Percentiles rank a stretch among this genome's conserved stretches.
Evolutionary conservation across 805 yeast species (phyloP).

Genomic region (Starmera caribaea): DNA sequence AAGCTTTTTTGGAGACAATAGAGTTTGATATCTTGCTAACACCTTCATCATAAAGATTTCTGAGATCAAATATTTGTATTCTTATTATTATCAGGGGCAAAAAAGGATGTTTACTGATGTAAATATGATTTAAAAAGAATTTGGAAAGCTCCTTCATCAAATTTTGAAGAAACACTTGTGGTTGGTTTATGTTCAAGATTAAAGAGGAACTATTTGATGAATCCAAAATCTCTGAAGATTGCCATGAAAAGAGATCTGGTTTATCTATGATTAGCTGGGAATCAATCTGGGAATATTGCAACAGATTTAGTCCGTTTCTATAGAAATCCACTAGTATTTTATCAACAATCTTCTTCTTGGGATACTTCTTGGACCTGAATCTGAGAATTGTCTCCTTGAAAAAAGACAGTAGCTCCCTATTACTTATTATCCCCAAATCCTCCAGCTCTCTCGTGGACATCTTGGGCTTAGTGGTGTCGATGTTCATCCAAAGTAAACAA

Average conservation of each 20-base stretch:
- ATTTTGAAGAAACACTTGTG: slow-evolving; percentile 39
- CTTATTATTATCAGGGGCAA: slow-evolving; percentile 53
- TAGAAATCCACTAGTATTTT: slow-evolving; percentile 26
- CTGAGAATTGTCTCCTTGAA: slow-evolving; percentile 1
- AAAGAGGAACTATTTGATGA: slow-evolving; percentile 16
- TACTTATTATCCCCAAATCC: neutral
- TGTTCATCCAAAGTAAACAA: slow-evolving; percentile 15
- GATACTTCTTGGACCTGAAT: neutral
- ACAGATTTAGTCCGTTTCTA: slow-evolving; percentile 46
- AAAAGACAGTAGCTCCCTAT: neutral
- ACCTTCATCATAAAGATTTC: slow-evolving; percentile 1
- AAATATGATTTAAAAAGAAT: slow-evolving; percentile 53
- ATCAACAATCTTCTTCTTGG: slow-evolving; percentile 14
- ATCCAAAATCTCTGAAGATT: slow-evolving; percentile 18
- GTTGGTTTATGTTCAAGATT: slow-evolving; percentile 29
- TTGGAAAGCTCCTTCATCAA: slow-evolving; percentile 38
- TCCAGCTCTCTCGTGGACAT: slow-evolving; percentile 1
- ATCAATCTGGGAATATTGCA: slow-evolving; percentile 66
- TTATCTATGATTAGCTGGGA: slow-evolving; percentile 54
- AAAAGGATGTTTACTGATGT: slow-evolving; percentile 55
- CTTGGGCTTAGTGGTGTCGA: slow-evolving; percentile 12
- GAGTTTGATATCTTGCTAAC: slow-evolving; percentile 22
- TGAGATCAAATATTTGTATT: slow-evolving; percentile 57
- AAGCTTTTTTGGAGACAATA: slow-evolving; percentile 48
- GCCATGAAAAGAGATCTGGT: slow-evolving; percentile 33